phyloP scores from a whole-genome alignment of 1,284 basidiomycete genomes.

The Trichosporon ovoides region DNA sequence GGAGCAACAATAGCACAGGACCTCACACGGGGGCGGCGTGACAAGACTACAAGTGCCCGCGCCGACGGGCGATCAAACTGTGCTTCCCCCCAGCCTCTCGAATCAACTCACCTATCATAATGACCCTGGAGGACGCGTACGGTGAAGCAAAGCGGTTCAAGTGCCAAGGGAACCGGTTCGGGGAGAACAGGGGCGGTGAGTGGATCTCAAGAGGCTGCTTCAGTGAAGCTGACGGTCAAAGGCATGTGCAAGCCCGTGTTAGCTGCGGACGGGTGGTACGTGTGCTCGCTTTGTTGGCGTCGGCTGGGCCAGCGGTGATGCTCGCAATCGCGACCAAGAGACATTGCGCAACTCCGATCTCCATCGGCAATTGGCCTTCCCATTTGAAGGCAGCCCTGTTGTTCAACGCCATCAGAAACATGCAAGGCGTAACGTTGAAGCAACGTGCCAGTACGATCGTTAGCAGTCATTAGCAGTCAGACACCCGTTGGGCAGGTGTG shows the following conservation, averaged over 20 bases:
- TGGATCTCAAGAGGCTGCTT: background rate
- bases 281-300: slow-evolving; percentile 4
- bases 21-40: background rate
- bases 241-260: slow-evolving; percentile 9
- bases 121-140: background rate
- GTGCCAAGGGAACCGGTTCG: slow-evolving; percentile 8
- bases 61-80: background rate
- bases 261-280: background rate
- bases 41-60: background rate
- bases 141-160: background rate
- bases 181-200: slow-evolving; percentile 8
- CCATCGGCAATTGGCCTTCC: too few species aligned
- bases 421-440: too few species aligned
- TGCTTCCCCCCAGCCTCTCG: too few species aligned
- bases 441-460: too few species aligned
- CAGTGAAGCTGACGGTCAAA: background rate
- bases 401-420: too few species aligned
- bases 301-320: background rate
- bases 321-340: too few species aligned
- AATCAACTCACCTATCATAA: background rate
- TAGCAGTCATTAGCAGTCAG: too few species aligned
- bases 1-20: too few species aligned
- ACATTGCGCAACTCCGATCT: too few species aligned
- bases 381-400: too few species aligned
- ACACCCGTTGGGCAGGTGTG: too few species aligned